Evolutionary conservation across 306 rosid species (phyloP).

Genomic region (Cucumis sativus): Cucumber_9930_V3 NC_026660.2:22717001-22717500

Average conservation of each 20-base stretch:
- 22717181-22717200: not conserved
- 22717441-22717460: not conserved
- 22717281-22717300: constrained; percentile 32
- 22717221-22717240: not conserved
- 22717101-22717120: not conserved
- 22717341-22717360: constrained; percentile 17
- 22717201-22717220: not conserved
- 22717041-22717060: not conserved
- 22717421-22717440: not conserved
- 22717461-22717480: not conserved
- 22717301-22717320: constrained; percentile 42
- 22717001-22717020: not conserved
- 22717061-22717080: not conserved
- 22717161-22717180: not conserved
- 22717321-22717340: constrained; percentile 42
- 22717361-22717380: not conserved
- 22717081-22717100: not conserved
- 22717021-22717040: not conserved
- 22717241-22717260: not conserved
- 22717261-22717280: not conserved
- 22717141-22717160: not conserved
- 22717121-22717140: not conserved
- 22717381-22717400: not conserved
- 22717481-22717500: not conserved
- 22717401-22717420: not conserved